Percentiles rank a stretch among this genome's conserved stretches.
Conservation (phyloP, 1,284 basidiomycete species). For the Trichosporon inkin region DNA sequence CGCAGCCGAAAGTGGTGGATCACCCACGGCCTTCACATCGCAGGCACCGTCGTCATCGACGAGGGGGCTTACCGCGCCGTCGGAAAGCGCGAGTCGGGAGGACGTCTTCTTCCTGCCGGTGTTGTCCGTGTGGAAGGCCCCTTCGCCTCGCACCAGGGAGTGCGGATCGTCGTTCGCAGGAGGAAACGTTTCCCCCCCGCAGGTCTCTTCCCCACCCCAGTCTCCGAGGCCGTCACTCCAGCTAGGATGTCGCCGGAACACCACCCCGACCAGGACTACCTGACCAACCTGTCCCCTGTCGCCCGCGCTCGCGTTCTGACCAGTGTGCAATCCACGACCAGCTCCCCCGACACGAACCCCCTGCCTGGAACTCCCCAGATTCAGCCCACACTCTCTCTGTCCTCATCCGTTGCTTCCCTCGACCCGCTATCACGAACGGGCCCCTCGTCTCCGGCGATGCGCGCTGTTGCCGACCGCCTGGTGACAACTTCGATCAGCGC, state of each 20-base stretch:
- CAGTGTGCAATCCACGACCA: slow-evolving; percentile 7
- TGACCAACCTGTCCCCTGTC: slow-evolving; percentile 9
- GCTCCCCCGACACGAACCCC: slow-evolving; percentile 19
- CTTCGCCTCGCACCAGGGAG: slow-evolving; percentile 92
- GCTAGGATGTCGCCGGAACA: slow-evolving; percentile 17
- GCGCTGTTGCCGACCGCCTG: slow-evolving; percentile 29
- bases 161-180: slow-evolving; percentile 68
- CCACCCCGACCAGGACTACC: slow-evolving; percentile 9
- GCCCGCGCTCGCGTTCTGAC: slow-evolving; percentile 14
- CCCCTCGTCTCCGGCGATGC: slow-evolving; percentile 36
- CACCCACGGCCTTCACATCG: slow-evolving; percentile 80
- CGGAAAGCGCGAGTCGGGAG: slow-evolving; percentile 77
- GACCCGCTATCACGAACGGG: slow-evolving; percentile 42
- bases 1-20: slow-evolving; percentile 85
- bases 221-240: slow-evolving; percentile 21
- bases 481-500: slow-evolving; percentile 5
- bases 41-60: slow-evolving; percentile 77
- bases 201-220: slow-evolving; percentile 40
- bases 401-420: slow-evolving; percentile 47
- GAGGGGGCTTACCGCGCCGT: slow-evolving; percentile 82
- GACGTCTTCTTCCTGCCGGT: slow-evolving; percentile 82
- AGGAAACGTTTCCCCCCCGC: slow-evolving; percentile 26
- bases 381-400: slow-evolving; percentile 44
- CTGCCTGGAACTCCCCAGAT: slow-evolving; percentile 45
- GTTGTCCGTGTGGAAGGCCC: slow-evolving; percentile 80